Percentiles rank a stretch among this genome's conserved stretches.
Conservation (phyloP, 2,329 filamentous ascomycete species). For the Grosmannia serpens region DNA sequence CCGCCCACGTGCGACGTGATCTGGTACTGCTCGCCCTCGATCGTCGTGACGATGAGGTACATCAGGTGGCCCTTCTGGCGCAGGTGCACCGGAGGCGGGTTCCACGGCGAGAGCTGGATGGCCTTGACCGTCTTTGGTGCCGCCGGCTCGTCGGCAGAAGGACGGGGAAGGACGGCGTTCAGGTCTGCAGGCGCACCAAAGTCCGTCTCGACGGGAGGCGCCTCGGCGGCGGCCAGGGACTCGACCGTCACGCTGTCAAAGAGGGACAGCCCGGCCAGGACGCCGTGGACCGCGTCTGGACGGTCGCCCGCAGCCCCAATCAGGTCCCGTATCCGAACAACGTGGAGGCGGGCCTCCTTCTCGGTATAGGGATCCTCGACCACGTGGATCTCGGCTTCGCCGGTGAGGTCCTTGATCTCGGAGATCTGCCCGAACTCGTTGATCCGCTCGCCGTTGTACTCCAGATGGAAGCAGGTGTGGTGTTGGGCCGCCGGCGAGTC, state of each 20-base stretch:
- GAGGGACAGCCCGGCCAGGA: slow-evolving; percentile 73
- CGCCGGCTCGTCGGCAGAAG: slow-evolving; percentile 36
- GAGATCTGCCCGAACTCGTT: slow-evolving; percentile 92
- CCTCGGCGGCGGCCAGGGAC: slow-evolving; percentile 25
- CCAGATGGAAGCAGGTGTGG: slow-evolving; percentile 97
- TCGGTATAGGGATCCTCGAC: slow-evolving; percentile 96
- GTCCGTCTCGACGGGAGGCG: slow-evolving; percentile 52
- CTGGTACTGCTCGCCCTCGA: slow-evolving; percentile 89
- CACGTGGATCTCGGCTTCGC: slow-evolving; percentile 67
- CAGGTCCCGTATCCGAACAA: slow-evolving; percentile 81
- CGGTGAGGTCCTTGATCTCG: slow-evolving; percentile 68
- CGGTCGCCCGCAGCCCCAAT: slow-evolving; percentile 86
- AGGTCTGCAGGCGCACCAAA: slow-evolving; percentile 59
- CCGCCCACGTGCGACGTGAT: slow-evolving; percentile 89
- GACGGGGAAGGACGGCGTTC: slow-evolving; percentile 57
- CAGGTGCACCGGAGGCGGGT: slow-evolving; percentile 85
- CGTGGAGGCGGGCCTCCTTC: slow-evolving; percentile 92
- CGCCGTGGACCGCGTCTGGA: slow-evolving; percentile 75
- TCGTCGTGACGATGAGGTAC: slow-evolving; percentile 80
- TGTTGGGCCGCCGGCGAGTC: slow-evolving; percentile 88
- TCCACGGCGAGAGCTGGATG: slow-evolving; percentile 85
- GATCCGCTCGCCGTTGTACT: slow-evolving; percentile 77
- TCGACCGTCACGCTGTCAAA: slow-evolving; percentile 62
- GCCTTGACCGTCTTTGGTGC: slow-evolving; percentile 86
- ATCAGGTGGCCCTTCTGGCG: slow-evolving; percentile 86